phyloP scores from a whole-genome alignment of 208 protist genomes.

The Herpetomonas samuelpessoai region DNA sequence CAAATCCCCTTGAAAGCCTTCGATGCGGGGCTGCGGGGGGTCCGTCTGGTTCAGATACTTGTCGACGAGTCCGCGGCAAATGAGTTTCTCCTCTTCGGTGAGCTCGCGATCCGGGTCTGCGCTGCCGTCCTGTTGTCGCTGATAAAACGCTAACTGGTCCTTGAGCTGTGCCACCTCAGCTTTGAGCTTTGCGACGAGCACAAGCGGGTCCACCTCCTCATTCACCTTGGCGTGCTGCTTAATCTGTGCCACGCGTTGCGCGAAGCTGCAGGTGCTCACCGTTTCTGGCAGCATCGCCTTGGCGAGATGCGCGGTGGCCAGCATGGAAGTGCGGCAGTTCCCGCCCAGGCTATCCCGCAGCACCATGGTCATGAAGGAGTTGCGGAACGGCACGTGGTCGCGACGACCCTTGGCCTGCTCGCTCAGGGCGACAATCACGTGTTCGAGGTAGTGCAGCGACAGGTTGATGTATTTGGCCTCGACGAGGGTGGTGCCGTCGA shows the following conservation, averaged over 20 bases:
- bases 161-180: constrained; percentile 82
- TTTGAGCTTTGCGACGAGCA: constrained; percentile 90
- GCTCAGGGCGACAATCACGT: constrained; percentile 85
- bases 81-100: constrained; percentile 58
- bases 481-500: constrained; percentile 58
- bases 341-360: constrained; percentile 92
- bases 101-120: constrained; percentile 50
- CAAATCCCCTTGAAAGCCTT: constrained; percentile 79
- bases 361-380: constrained; percentile 95
- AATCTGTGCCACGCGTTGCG: constrained; percentile 90
- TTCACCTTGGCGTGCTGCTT: constrained; percentile 85
- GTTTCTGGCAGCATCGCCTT: constrained; percentile 69
- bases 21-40: constrained; percentile 42
- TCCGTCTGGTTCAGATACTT: constrained; percentile 50
- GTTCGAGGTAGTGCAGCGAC: constrained; percentile 82
- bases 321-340: constrained; percentile 95
- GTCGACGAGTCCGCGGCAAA: constrained; percentile 68
- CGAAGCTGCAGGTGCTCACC: constrained; percentile 89
- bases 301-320: constrained; percentile 81
- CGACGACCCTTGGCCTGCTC: constrained; percentile 71
- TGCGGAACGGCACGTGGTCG: constrained; percentile 94
- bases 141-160: constrained; percentile 83
- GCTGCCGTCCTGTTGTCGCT: constrained; percentile 31
- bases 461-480: constrained; percentile 93
- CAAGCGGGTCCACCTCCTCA: constrained; percentile 85